phyloP scores from a whole-genome alignment of 1,284 basidiomycete genomes.

The Ceratobasidium sp. region DNA sequence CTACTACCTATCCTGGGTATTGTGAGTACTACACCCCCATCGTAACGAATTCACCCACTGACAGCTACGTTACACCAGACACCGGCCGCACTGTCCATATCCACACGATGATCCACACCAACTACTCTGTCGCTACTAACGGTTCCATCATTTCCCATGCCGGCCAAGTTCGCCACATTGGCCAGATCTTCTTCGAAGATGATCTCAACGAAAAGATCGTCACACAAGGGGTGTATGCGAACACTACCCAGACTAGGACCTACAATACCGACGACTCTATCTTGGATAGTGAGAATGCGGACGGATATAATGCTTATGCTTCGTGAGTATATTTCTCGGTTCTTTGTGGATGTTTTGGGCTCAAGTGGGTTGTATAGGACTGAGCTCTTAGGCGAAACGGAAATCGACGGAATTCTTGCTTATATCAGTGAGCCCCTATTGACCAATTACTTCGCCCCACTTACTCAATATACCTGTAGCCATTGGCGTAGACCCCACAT shows the following conservation, averaged over 20 bases:
- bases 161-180: slow-evolving; percentile 66
- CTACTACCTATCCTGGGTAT: slow-evolving; percentile 77
- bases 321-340: not conserved
- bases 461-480: slow-evolving; percentile 1
- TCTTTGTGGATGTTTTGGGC: not conserved
- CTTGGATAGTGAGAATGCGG: slow-evolving; percentile 52
- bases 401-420: slow-evolving; percentile 15
- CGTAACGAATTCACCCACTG: not conserved
- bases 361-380: not conserved
- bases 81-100: slow-evolving; percentile 63
- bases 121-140: slow-evolving; percentile 54
- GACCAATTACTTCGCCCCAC: not conserved
- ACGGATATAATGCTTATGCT: slow-evolving; percentile 54
- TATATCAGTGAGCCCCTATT: slow-evolving; percentile 28
- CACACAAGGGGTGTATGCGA: slow-evolving; percentile 52
- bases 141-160: slow-evolving; percentile 60
- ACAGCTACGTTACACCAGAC: slow-evolving; percentile 58
- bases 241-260: slow-evolving; percentile 53
- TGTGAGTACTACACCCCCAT: slow-evolving; percentile 51
- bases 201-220: slow-evolving; percentile 64
- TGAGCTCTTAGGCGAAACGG: slow-evolving; percentile 18
- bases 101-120: slow-evolving; percentile 54
- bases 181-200: slow-evolving; percentile 77
- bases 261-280: slow-evolving; percentile 54
- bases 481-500: slow-evolving; percentile 21